Evolutionary conservation across 2,329 filamentous ascomycete genomes (phyloP).

Genomic region (Aspergillus aculeatinus): DNA sequence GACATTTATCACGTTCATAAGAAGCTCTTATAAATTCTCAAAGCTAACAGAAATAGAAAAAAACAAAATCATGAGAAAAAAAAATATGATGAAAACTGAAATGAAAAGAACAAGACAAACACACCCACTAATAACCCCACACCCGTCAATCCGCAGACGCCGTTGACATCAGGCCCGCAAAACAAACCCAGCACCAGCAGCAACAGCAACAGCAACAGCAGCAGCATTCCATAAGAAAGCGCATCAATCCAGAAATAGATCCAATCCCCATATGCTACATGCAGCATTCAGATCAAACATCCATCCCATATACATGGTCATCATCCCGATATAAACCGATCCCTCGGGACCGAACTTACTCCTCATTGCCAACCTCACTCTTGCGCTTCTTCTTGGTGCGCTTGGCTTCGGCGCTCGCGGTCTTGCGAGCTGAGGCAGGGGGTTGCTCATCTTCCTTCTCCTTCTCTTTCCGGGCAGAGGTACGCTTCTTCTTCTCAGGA

Average conservation of each 20-base stretch:
- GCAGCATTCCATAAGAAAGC: background rate
- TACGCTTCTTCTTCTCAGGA: conserved; percentile 37
- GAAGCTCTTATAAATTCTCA: background rate
- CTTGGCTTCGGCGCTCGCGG: conserved; percentile 33
- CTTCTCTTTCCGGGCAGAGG: conserved; percentile 28
- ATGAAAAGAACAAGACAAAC: background rate
- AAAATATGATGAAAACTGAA: background rate
- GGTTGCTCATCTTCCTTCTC: conserved; percentile 24
- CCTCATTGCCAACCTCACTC: conserved; percentile 38
- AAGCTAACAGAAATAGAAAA: conserved; percentile 12
- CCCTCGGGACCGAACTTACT: conserved; percentile 16
- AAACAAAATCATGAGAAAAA: background rate
- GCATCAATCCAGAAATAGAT: background rate
- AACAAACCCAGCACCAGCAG: background rate
- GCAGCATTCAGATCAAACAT: conserved; percentile 2
- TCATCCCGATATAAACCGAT: background rate
- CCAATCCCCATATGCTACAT: conserved; percentile 1
- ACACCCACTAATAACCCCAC: background rate
- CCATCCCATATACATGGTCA: conserved; percentile 3
- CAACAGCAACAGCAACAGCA: background rate
- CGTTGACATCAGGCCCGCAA: conserved; percentile 5
- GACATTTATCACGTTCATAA: background rate
- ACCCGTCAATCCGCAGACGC: conserved; percentile 2
- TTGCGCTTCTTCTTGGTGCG: conserved; percentile 50
- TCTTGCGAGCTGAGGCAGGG: conserved; percentile 29